These are phyloP conservation scores for Aspergillus ustus DNA, from an alignment of 2,329 filamentous ascomycete species.

Conservation along the genomic window DNA sequence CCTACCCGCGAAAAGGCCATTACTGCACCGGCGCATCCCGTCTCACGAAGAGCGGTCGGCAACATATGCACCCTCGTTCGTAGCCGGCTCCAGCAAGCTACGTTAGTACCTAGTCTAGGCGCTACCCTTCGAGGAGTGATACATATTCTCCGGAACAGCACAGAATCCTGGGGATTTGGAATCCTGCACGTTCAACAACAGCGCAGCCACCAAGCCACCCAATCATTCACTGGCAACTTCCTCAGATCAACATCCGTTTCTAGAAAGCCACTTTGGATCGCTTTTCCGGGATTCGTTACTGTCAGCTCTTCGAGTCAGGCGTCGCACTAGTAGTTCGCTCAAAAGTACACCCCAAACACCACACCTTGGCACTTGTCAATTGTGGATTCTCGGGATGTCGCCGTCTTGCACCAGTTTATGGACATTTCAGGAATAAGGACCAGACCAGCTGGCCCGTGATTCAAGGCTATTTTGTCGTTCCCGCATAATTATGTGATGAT, in stretches of 20 bases:
- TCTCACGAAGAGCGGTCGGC: neutral
- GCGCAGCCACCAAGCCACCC: neutral
- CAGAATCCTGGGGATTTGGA: neutral
- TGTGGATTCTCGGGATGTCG: neutral
- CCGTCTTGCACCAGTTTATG: too few relatives aligned
- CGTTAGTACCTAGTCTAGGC: neutral
- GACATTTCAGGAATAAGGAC: too few relatives aligned
- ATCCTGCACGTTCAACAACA: neutral
- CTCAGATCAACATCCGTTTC: neutral
- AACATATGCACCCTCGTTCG: neutral
- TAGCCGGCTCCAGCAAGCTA: neutral
- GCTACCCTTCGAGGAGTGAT: neutral
- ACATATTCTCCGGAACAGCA: neutral
- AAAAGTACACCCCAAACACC: neutral
- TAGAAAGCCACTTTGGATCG: neutral
- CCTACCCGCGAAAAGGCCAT: neutral
- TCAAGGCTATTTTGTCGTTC: too few relatives aligned
- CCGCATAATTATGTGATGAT: too few relatives aligned
- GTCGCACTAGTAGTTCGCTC: neutral
- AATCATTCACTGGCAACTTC: neutral
- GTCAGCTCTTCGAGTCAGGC: neutral
- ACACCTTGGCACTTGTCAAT: neutral
- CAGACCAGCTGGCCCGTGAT: too few relatives aligned
- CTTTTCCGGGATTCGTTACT: neutral
- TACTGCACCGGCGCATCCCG: neutral